These are phyloP conservation scores for Phytophthora uliginosa DNA, from an alignment of 352 stramenopile species.

Conservation along the genomic window DNA sequence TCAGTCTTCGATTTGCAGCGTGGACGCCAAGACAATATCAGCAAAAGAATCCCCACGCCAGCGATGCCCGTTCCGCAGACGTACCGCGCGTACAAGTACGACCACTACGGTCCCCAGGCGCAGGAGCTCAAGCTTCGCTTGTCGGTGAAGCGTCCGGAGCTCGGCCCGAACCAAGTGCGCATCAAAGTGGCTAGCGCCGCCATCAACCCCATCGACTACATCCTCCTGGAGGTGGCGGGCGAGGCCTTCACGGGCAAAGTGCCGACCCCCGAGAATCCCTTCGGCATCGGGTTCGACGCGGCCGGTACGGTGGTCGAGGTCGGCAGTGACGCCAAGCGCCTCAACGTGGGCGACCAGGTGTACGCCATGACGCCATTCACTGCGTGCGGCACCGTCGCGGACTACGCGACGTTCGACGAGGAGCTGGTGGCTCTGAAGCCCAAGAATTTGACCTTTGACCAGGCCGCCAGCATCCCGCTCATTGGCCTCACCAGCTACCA, in stretches of 20 bases:
- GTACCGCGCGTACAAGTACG: constrained; percentile 47
- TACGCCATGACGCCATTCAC: constrained; percentile 36
- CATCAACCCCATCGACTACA: constrained; percentile 47
- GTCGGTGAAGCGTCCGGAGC: constrained; percentile 20
- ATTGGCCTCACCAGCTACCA: constrained; percentile 52
- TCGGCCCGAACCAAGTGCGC: constrained; percentile 43
- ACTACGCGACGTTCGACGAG: constrained; percentile 43
- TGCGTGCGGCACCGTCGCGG: constrained; percentile 39
- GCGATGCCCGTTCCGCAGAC: constrained; percentile 36
- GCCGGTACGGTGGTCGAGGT: constrained; percentile 39
- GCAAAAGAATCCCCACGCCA: neutral
- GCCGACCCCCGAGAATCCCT: constrained; percentile 21
- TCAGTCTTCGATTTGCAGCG: constrained; percentile 27
- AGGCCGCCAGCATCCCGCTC: constrained; percentile 48
- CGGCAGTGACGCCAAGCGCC: constrained; percentile 14
- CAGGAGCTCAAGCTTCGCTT: constrained; percentile 40
- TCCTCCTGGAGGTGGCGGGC: constrained; percentile 29
- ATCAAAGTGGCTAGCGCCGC: constrained; percentile 38
- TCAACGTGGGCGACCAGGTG: constrained; percentile 40
- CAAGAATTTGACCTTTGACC: constrained; percentile 47
- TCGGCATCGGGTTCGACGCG: constrained; percentile 34
- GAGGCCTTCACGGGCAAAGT: constrained; percentile 24
- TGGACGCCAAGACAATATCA: neutral
- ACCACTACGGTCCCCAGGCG: constrained; percentile 28
- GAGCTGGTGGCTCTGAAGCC: constrained; percentile 56